Percentiles rank a stretch among this genome's conserved stretches.
phyloP scores from a whole-genome alignment of 202 grass and related monocot species.

The Digitaria exilis region DNA sequence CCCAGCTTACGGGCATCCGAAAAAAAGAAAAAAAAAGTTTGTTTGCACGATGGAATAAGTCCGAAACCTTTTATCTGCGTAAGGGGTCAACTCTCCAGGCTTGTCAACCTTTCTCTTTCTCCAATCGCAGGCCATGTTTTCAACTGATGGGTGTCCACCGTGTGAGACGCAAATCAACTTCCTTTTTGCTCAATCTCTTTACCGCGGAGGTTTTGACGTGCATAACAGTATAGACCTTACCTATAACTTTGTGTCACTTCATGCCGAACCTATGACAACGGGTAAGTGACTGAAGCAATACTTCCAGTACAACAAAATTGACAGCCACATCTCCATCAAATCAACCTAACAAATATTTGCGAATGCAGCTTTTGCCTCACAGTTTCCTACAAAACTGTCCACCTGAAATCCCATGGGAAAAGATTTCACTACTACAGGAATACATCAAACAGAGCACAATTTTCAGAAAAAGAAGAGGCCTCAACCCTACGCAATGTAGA shows the following conservation, averaged over 20 bases:
- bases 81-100: constrained; percentile 8
- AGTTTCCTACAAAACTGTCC: not conserved
- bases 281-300: not conserved
- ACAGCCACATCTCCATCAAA: not conserved
- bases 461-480: constrained; percentile 3
- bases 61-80: too few species aligned
- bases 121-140: not conserved
- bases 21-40: not conserved
- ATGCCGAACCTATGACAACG: not conserved
- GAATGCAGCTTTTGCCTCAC: not conserved
- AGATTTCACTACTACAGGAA: not conserved
- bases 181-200: not conserved
- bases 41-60: not conserved
- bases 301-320: not conserved
- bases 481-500: not conserved
- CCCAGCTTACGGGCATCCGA: not conserved
- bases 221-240: not conserved
- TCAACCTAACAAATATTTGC: not conserved
- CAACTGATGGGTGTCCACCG: not conserved
- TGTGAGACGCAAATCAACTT: constrained; percentile 5
- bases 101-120: constrained; percentile 23
- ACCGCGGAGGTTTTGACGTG: constrained; percentile 1
- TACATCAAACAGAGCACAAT: not conserved
- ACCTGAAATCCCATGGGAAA: not conserved
- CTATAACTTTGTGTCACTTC: constrained; percentile 15